phyloP scores from a whole-genome alignment of 805 yeast genomes.

The Candida stauntonica region DNA sequence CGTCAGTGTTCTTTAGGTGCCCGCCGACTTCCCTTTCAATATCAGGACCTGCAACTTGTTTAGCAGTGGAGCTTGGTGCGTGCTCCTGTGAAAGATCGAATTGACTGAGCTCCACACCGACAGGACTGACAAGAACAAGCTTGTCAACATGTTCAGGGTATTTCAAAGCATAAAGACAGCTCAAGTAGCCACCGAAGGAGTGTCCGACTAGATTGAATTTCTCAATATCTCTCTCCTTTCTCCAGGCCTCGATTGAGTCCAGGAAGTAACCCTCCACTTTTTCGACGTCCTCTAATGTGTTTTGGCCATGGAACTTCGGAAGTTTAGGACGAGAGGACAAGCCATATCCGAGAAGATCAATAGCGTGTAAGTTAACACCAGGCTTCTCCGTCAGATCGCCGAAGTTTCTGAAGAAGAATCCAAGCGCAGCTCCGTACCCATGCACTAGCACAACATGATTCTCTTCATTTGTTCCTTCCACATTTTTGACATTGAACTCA shows the following conservation, averaged over 20 bases:
- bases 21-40: constrained; percentile 30
- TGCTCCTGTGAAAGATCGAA: constrained; percentile 22
- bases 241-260: constrained; percentile 58
- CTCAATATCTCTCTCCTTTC: constrained; percentile 40
- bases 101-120: constrained; percentile 62
- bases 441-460: constrained; percentile 66
- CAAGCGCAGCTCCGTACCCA: constrained; percentile 85
- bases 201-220: constrained; percentile 61
- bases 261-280: constrained; percentile 32
- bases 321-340: constrained; percentile 49
- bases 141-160: constrained; percentile 48
- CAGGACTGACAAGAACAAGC: constrained; percentile 61
- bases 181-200: constrained; percentile 68
- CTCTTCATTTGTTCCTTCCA: constrained; percentile 23
- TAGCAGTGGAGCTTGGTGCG: not conserved
- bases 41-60: constrained; percentile 26
- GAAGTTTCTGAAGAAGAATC: constrained; percentile 65
- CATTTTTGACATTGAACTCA: constrained; percentile 62
- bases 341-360: constrained; percentile 62
- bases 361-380: constrained; percentile 54
- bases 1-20: constrained; percentile 13
- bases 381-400: constrained; percentile 44
- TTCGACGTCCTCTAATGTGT: constrained; percentile 26
- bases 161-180: constrained; percentile 51
- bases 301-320: constrained; percentile 17